A percentile compares a stretch with the other conserved stretches of the same genome.
Evolutionary conservation across 1,139 yeast species (phyloP).

Genomic region (Hansenula lynferdii): DNA sequence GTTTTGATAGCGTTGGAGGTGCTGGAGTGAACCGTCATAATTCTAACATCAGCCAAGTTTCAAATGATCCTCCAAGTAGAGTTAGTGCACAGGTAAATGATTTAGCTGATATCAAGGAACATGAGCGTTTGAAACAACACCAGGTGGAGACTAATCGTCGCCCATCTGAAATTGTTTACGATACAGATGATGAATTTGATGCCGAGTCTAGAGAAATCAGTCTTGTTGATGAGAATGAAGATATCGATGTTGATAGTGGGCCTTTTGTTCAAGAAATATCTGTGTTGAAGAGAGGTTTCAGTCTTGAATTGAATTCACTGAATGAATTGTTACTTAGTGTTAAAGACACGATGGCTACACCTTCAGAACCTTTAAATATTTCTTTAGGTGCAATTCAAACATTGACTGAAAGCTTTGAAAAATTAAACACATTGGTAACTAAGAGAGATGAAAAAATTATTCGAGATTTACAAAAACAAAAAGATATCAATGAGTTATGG

Average conservation of each 20-base stretch:
- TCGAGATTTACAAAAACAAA: conserved; percentile 63
- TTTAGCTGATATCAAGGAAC: not conserved
- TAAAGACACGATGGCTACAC: conserved; percentile 8
- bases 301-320: conserved; percentile 55
- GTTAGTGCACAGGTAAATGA: not conserved
- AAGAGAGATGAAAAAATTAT: conserved; percentile 36
- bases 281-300: conserved; percentile 52
- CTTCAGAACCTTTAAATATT: conserved; percentile 23
- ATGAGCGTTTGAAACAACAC: conserved; percentile 1
- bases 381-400: conserved; percentile 27
- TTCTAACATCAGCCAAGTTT: not conserved
- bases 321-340: conserved; percentile 46
- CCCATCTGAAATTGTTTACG: conserved; percentile 12
- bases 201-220: conserved; percentile 24
- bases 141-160: too few species aligned
- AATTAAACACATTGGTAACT: conserved; percentile 23
- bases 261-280: conserved; percentile 37
- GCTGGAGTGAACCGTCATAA: not conserved
- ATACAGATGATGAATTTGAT: conserved; percentile 23
- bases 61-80: not conserved
- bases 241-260: conserved; percentile 28
- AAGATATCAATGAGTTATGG: conserved; percentile 85
- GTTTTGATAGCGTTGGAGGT: conserved; percentile 5
- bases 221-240: conserved; percentile 27
- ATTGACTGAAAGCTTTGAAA: conserved; percentile 24